Evolutionary conservation across 2,329 filamentous ascomycete genomes (phyloP).

Genomic region (Acrodontium crateriforme): DNA sequence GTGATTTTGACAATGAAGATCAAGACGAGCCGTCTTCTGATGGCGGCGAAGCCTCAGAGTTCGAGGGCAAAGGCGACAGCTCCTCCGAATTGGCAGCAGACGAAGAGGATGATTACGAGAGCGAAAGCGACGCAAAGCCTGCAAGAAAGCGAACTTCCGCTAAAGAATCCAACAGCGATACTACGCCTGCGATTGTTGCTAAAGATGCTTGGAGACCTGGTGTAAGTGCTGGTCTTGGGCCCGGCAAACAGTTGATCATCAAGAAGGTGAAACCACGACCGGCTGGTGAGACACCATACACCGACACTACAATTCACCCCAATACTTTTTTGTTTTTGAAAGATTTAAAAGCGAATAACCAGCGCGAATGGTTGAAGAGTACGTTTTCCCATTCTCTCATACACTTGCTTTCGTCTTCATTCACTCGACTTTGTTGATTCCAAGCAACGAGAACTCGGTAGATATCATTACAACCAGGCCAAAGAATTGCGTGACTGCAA

Average conservation of each 20-base stretch:
- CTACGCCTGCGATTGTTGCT: slow-evolving; percentile 11
- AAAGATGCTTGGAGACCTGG: slow-evolving; percentile 37
- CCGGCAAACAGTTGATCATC: slow-evolving; percentile 47
- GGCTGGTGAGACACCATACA: slow-evolving; percentile 44
- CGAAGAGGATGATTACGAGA: slow-evolving; percentile 20
- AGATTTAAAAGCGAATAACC: slow-evolving; percentile 47
- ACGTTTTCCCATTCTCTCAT: too few relatives aligned
- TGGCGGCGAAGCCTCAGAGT: slow-evolving; percentile 18
- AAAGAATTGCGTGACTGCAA: background rate
- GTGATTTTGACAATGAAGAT: slow-evolving; percentile 14
- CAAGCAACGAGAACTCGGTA: background rate
- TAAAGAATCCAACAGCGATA: slow-evolving; percentile 11
- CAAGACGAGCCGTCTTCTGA: slow-evolving; percentile 14
- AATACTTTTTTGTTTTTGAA: slow-evolving; percentile 49
- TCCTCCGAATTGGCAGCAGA: slow-evolving; percentile 17
- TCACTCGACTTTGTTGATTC: too few relatives aligned
- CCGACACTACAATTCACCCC: slow-evolving; percentile 44
- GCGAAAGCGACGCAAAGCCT: slow-evolving; percentile 10
- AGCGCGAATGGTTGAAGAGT: slow-evolving; percentile 52
- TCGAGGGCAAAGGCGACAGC: slow-evolving; percentile 22
- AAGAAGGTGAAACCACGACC: slow-evolving; percentile 49
- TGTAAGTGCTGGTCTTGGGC: slow-evolving; percentile 40
- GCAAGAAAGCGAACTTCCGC: slow-evolving; percentile 8
- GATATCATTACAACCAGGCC: background rate
- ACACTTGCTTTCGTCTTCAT: background rate